Conservation (phyloP, 2,329 filamentous ascomycete species). For the Phialophora chinensis region DNA sequence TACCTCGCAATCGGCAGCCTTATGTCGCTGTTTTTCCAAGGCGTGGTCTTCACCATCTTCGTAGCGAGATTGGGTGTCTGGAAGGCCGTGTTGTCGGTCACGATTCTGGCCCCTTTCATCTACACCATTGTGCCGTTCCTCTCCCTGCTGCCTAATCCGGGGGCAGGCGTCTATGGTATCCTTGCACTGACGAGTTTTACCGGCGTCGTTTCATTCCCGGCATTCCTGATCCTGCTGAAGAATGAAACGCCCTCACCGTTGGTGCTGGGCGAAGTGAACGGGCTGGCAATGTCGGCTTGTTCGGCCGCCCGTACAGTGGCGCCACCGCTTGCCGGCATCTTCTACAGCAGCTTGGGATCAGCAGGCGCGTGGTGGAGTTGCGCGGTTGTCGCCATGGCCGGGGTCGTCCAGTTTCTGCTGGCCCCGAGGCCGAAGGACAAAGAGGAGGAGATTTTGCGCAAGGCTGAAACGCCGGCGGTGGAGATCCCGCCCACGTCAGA, state of each 20-base stretch:
- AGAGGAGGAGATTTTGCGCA: constrained; percentile 22
- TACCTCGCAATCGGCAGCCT: constrained; percentile 65
- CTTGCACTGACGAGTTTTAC: constrained; percentile 65
- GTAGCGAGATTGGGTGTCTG: constrained; percentile 66
- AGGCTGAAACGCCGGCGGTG: constrained; percentile 11
- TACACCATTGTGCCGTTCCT: constrained; percentile 67
- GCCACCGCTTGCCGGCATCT: constrained; percentile 67
- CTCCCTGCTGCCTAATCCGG: constrained; percentile 59
- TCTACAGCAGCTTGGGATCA: constrained; percentile 67
- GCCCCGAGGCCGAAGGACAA: constrained; percentile 44
- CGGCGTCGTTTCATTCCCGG: constrained; percentile 68
- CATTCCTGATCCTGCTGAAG: constrained; percentile 71
- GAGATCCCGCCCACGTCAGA: constrained; percentile 19
- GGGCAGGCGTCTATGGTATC: constrained; percentile 64
- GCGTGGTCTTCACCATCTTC: constrained; percentile 65
- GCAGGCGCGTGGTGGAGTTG: constrained; percentile 70
- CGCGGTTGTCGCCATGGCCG: constrained; percentile 61
- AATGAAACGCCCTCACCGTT: constrained; percentile 64
- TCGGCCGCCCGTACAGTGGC: constrained; percentile 72
- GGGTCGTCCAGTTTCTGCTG: constrained; percentile 66
- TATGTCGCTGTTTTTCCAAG: constrained; percentile 66
- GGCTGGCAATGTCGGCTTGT: constrained; percentile 68
- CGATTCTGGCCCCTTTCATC: constrained; percentile 65
- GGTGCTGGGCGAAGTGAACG: constrained; percentile 69
- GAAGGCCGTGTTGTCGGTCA: constrained; percentile 64